A percentile compares a stretch with the other conserved stretches of the same genome.
Conservation (phyloP, 2,329 filamentous ascomycete species). For the Penicillium occitanis region DNA sequence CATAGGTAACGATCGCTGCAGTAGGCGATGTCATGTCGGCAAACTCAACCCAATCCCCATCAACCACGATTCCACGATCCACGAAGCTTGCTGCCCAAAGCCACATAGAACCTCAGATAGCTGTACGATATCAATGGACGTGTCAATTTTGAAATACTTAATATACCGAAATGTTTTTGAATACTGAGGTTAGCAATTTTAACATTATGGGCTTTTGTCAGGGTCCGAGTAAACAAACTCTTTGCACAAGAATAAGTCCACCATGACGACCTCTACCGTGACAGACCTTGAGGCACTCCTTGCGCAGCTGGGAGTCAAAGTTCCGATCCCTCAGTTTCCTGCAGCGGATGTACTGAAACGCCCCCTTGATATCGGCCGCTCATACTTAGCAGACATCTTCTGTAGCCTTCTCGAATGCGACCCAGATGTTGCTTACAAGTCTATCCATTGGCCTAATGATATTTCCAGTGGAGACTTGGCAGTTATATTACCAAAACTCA, state of each 20-base stretch:
- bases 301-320: neutral
- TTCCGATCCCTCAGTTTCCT: neutral
- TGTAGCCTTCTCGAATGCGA: slow-evolving; percentile 4
- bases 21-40: neutral
- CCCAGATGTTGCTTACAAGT: neutral
- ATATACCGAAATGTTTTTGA: neutral
- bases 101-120: neutral
- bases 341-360: neutral
- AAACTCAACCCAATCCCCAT: neutral
- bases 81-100: slow-evolving; percentile 3
- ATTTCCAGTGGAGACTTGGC: neutral
- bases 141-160: neutral
- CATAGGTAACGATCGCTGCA: no score
- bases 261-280: neutral
- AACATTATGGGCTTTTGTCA: neutral
- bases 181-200: neutral
- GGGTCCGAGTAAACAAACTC: neutral
- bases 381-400: slow-evolving; percentile 6
- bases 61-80: neutral
- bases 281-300: neutral
- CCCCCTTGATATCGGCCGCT: neutral
- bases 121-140: neutral
- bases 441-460: slow-evolving; percentile 1
- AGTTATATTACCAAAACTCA: slow-evolving; percentile 1
- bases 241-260: neutral